phyloP scores from a whole-genome alignment of 306 rosid species.

The Rubus idaeus region DNA sequence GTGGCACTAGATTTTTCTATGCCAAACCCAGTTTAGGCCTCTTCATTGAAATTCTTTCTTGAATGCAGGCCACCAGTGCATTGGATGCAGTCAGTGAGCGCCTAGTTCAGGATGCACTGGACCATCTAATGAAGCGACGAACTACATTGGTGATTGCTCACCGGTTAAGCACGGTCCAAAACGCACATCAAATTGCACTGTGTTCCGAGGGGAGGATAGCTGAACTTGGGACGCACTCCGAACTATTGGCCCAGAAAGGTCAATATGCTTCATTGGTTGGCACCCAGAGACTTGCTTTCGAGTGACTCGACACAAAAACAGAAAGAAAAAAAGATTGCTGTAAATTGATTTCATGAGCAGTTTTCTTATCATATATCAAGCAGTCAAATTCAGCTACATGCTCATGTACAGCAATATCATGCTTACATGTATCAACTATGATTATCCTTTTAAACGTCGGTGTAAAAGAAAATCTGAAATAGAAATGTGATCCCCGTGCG shows the following conservation, averaged over 20 bases:
- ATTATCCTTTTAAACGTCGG: neutral
- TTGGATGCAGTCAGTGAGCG: conserved; percentile 88
- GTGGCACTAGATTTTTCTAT: neutral
- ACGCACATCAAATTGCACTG: conserved; percentile 82
- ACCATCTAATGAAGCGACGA: conserved; percentile 79
- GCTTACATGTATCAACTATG: neutral
- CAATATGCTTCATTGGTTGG: conserved; percentile 81
- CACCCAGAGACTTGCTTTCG: conserved; percentile 93
- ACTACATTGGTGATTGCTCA: conserved; percentile 94
- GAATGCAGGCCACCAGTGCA: conserved; percentile 84
- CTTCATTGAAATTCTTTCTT: conserved; percentile 21
- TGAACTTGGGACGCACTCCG: conserved; percentile 78
- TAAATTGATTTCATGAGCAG: neutral
- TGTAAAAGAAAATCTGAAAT: neutral
- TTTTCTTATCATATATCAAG: neutral
- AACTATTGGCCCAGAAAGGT: conserved; percentile 75
- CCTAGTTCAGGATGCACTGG: conserved; percentile 80
- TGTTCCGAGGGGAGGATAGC: conserved; percentile 66
- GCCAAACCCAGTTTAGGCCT: conserved; percentile 4
- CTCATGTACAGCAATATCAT: neutral
- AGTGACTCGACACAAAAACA: conserved; percentile 23
- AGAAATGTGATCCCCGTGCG: neutral
- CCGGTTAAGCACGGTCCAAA: conserved; percentile 86
- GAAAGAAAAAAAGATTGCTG: neutral
- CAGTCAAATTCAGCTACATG: neutral